Evolutionary conservation across 176 grass and related monocot species (phyloP).

Genomic region (Aegilops tauschii): DNA sequence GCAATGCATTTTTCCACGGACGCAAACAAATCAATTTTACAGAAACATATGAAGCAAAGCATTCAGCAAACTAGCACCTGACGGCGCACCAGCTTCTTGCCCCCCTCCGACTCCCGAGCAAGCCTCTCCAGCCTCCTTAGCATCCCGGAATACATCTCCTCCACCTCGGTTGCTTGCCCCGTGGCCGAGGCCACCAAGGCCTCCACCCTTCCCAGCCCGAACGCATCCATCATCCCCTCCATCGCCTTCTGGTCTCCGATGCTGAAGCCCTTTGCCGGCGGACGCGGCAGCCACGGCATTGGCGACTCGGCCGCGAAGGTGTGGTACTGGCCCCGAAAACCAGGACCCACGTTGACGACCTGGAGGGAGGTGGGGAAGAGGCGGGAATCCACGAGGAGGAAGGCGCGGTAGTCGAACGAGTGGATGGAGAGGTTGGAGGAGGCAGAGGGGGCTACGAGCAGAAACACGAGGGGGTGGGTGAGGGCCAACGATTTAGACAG

Average conservation of each 20-base stretch:
- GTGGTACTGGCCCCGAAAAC: slow-evolving; percentile 35
- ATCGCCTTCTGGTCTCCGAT: slow-evolving; percentile 22
- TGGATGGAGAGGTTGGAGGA: slow-evolving; percentile 7
- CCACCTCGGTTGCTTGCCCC: slow-evolving; percentile 20
- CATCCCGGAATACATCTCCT: slow-evolving; percentile 45
- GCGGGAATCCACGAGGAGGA: slow-evolving; percentile 33
- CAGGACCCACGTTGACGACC: slow-evolving; percentile 41
- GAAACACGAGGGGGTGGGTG: slow-evolving; percentile 2
- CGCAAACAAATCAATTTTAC: neutral
- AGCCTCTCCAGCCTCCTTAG: slow-evolving; percentile 39
- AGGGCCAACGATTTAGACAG: slow-evolving; percentile 9
- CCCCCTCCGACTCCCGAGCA: slow-evolving; percentile 38
- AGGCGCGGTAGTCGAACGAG: slow-evolving; percentile 28
- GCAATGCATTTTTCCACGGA: neutral
- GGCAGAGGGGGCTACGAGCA: neutral
- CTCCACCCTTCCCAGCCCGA: slow-evolving; percentile 25
- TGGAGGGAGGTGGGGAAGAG: slow-evolving; percentile 34
- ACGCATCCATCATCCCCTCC: slow-evolving; percentile 27
- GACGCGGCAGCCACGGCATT: slow-evolving; percentile 35
- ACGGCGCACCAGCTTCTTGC: slow-evolving; percentile 15
- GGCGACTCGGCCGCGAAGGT: slow-evolving; percentile 38
- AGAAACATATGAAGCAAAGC: neutral
- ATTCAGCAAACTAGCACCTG: slow-evolving; percentile 28
- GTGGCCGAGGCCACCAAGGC: slow-evolving; percentile 8
- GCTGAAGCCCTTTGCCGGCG: neutral